Percentiles rank a stretch among this genome's conserved stretches.
These are phyloP conservation scores for Suhomyces sp. DNA, from an alignment of 805 yeast genomes.

Conservation along the genomic window DNA sequence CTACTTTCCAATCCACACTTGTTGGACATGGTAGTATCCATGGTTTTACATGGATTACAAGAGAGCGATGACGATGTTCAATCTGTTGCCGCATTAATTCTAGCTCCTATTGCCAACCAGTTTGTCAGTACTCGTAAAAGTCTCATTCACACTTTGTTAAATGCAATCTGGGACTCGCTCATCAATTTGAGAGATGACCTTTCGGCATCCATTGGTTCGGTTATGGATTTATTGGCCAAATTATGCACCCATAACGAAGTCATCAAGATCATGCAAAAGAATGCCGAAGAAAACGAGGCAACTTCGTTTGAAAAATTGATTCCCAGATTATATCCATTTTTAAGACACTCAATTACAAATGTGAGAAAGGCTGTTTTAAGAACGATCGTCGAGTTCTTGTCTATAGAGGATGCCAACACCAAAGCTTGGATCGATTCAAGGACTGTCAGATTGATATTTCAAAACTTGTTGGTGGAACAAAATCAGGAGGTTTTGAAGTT, in stretches of 20 bases:
- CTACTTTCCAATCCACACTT: constrained; percentile 55
- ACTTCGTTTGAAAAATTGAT: constrained; percentile 71
- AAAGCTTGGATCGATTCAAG: constrained; percentile 78
- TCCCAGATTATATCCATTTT: constrained; percentile 89
- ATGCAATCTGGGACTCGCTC: constrained; percentile 88
- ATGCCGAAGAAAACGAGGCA: constrained; percentile 42
- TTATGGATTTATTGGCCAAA: constrained; percentile 89
- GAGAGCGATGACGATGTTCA: constrained; percentile 92
- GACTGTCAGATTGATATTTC: constrained; percentile 73
- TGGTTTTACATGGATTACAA: constrained; percentile 81
- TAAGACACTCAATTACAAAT: constrained; percentile 88
- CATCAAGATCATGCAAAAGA: constrained; percentile 62
- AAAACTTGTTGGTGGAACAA: constrained; percentile 86
- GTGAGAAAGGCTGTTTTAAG: constrained; percentile 86
- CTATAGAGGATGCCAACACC: constrained; percentile 47
- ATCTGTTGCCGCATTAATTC: constrained; percentile 91
- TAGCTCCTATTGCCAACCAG: constrained; percentile 85
- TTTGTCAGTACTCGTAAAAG: constrained; percentile 65
- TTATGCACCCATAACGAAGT: constrained; percentile 81
- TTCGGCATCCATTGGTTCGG: constrained; percentile 92
- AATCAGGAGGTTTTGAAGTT: constrained; percentile 66
- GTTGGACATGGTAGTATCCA: constrained; percentile 68
- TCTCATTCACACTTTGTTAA: constrained; percentile 47
- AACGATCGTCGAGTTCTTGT: constrained; percentile 73
- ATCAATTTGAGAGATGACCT: constrained; percentile 86